phyloP scores from a whole-genome alignment of 371 early-diverging fungal genomes.

The Catenaria anguillulae region DNA sequence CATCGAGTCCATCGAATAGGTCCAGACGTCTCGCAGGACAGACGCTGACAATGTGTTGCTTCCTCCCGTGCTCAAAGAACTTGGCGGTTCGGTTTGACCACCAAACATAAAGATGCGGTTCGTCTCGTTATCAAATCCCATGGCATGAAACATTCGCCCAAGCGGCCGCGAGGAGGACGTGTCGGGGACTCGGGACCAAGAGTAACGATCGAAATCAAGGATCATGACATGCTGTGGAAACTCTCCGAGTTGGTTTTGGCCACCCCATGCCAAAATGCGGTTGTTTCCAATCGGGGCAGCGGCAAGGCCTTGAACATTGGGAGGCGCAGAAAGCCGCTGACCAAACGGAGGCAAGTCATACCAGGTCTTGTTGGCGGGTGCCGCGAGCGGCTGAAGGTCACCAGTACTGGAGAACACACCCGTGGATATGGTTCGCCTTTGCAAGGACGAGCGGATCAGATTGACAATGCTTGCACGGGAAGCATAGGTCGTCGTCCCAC shows the following conservation, averaged over 20 bases:
- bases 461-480: background rate
- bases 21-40: too few species aligned
- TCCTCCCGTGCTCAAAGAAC: too few species aligned
- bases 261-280: constrained; percentile 9
- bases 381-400: background rate
- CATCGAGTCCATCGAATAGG: too few species aligned
- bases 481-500: background rate
- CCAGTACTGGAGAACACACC: background rate
- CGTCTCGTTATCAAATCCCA: background rate
- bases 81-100: background rate
- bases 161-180: background rate
- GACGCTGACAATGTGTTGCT: too few species aligned
- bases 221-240: constrained; percentile 2
- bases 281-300: background rate
- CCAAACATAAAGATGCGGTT: background rate
- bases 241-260: constrained; percentile 7
- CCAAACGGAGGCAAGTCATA: background rate
- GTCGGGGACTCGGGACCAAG: constrained; percentile 5
- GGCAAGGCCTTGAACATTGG: background rate
- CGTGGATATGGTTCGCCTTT: background rate
- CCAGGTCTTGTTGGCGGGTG: background rate
- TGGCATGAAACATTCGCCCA: constrained; percentile 8
- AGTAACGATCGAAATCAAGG: constrained; percentile 5
- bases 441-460: background rate
- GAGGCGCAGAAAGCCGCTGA: background rate